Percentiles rank a stretch among this genome's conserved stretches.
phyloP scores from a whole-genome alignment of 1,139 yeast genomes.

The Eremothecium sinecaudum region DNA sequence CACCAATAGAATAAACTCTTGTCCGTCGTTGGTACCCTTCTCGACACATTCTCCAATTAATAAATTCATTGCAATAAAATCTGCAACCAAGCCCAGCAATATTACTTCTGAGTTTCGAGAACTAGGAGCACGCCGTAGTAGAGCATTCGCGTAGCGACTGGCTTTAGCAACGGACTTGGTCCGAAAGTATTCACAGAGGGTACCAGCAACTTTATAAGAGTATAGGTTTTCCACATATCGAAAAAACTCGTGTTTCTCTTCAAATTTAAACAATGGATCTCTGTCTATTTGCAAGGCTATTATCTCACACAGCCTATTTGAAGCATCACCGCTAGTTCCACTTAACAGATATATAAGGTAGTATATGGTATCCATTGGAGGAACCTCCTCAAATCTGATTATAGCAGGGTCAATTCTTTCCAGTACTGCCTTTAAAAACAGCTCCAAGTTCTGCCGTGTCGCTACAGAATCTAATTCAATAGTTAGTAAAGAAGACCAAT shows the following conservation, averaged over 20 bases:
- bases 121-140: conserved; percentile 1
- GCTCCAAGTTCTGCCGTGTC: background rate
- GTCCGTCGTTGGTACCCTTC: background rate
- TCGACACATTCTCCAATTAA: background rate
- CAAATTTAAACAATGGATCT: conserved; percentile 1
- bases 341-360: conserved; percentile 2
- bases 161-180: background rate
- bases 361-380: background rate
- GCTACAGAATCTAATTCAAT: background rate
- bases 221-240: conserved; percentile 1
- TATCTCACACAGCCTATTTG: background rate
- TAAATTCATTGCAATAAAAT: background rate
- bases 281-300: background rate
- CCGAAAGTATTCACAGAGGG: background rate
- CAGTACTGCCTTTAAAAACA: background rate
- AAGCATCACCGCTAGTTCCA: background rate
- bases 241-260: background rate
- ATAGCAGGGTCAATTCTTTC: background rate
- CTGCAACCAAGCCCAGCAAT: conserved; percentile 3
- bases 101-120: conserved; percentile 1
- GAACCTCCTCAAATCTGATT: background rate
- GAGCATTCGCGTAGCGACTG: conserved; percentile 1
- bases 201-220: conserved; percentile 1
- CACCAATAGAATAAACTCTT: conserved; percentile 31
- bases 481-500: conserved; percentile 1